phyloP scores from a whole-genome alignment of 176 grass and related monocot genomes.

The Zizania latifolia region DNA sequence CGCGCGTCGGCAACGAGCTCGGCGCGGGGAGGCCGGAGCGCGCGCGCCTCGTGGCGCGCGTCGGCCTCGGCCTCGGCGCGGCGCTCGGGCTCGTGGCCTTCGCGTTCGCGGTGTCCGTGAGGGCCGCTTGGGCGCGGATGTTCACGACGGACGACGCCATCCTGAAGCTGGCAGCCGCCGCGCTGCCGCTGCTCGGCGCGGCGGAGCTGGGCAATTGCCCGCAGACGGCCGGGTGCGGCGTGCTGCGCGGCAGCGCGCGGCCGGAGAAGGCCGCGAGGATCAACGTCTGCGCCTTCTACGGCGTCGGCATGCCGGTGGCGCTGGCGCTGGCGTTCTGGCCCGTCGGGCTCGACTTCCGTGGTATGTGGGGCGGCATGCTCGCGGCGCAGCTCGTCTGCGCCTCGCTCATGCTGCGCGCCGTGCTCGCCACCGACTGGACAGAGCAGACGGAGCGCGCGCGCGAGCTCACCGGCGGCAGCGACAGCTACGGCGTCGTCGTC shows the following conservation, averaged over 20 bases:
- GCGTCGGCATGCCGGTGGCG: conserved; percentile 71
- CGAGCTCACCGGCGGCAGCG: conserved; percentile 47
- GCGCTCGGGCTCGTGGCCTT: conserved; percentile 54
- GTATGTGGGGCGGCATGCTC: conserved; percentile 88
- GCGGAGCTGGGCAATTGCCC: conserved; percentile 86
- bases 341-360: conserved; percentile 41
- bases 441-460: conserved; percentile 64
- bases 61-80: conserved; percentile 52
- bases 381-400: conserved; percentile 78
- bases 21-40: conserved; percentile 54
- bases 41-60: conserved; percentile 56
- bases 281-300: conserved; percentile 80
- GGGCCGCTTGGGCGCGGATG: conserved; percentile 50
- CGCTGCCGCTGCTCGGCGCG: conserved; percentile 60
- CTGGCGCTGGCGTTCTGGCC: conserved; percentile 62
- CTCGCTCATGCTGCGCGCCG: conserved; percentile 63
- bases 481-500: background rate
- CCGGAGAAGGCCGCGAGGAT: conserved; percentile 59
- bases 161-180: conserved; percentile 36
- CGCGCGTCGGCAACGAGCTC: conserved; percentile 76
- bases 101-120: conserved; percentile 57
- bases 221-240: conserved; percentile 77
- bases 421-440: conserved; percentile 53
- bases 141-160: conserved; percentile 63
- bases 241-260: conserved; percentile 74